Evolutionary conservation across 202 grass and related monocot genomes (phyloP), one percentile per base, ranked within the genome.

Genomic region (Musa balbisiana): DNA sequence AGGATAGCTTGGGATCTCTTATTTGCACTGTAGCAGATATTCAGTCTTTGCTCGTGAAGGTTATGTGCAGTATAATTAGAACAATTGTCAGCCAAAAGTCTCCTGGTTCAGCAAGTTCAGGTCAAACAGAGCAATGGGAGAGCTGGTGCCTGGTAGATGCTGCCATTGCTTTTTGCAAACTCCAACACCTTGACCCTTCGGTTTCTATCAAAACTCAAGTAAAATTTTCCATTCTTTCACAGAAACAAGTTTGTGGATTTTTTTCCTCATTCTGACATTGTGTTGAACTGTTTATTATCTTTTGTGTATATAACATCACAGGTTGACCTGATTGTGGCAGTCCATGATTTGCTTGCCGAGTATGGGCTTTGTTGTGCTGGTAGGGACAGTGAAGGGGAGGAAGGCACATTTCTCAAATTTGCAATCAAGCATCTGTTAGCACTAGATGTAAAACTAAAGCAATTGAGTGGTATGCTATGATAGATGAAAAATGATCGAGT

Each of bases 311-410:
- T 27, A 14, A 11, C 49, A 71, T 80, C 33, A 72, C 84, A 93
- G 90, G 94, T 93, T 82, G 90, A 98, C 59, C 83, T 98, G 80
- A 89, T 98, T 75, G 88, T 89, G 3, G 79, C 84, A 25, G 83
- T 98, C 56, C 94, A 98, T 82, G 90, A 98, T 89, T 87, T 98
- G 84, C 87, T 93, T 77, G 90, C 94, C 73, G 91, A 98, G 58
- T 87, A 89, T 87, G 90, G 90, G 26, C 94, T 93, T 67, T 98
- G 94, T 66, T 98, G 84, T 83, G 85, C 94, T 67, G 90, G 90
- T 76, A 89, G 68, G 82, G 86, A 86, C 53, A 60, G 80, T 69
- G 82, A 87, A 83, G 83, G 94, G 55, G 90, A 93, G 84, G 90
- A 93, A 86, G 93, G 90, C 49, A 87, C 86, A 59, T 97, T 91